Evolutionary conservation across 1,284 basidiomycete species (phyloP).

Genomic region (Sporisorium scitamineum): DNA sequence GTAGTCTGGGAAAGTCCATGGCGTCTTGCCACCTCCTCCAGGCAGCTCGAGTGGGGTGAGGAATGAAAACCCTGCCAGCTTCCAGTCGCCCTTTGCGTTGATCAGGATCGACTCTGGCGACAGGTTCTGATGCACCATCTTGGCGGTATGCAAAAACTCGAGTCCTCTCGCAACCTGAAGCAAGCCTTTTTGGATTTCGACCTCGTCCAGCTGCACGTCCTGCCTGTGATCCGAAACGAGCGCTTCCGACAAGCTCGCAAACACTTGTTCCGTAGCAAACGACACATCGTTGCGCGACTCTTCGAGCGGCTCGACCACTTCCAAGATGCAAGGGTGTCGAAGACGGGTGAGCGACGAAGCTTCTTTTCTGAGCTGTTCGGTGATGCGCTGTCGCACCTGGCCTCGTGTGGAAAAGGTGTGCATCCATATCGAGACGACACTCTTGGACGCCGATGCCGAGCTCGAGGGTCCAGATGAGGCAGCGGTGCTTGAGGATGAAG

Average conservation of each 20-base stretch:
- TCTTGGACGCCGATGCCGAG: slow-evolving; percentile 14
- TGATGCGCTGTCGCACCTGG: slow-evolving; percentile 37
- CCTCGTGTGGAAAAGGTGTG: slow-evolving; percentile 54
- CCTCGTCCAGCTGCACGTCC: slow-evolving; percentile 65
- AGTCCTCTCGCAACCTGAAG: slow-evolving; percentile 93
- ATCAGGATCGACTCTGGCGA: slow-evolving; percentile 73
- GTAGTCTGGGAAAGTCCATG: slow-evolving; percentile 89
- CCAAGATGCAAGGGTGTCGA: slow-evolving; percentile 94
- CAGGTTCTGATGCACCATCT: slow-evolving; percentile 91
- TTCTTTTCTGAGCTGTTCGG: slow-evolving; percentile 66
- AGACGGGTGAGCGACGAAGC: slow-evolving; percentile 85
- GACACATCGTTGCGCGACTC: slow-evolving; percentile 85
- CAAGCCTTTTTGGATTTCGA: slow-evolving; percentile 94
- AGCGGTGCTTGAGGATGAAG: slow-evolving; percentile 12
- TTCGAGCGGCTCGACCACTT: slow-evolving; percentile 98
- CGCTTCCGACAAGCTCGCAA: slow-evolving; percentile 48
- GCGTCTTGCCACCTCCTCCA: slow-evolving; percentile 78
- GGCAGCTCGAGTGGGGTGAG: slow-evolving; percentile 79
- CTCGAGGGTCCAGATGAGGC: slow-evolving; percentile 5
- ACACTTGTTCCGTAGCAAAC: slow-evolving; percentile 86
- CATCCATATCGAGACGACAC: slow-evolving; percentile 59
- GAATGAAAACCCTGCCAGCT: slow-evolving; percentile 88
- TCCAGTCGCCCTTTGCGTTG: slow-evolving; percentile 90
- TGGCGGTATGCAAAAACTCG: slow-evolving; percentile 89
- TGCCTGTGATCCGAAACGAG: slow-evolving; percentile 41